phyloP scores from a whole-genome alignment of 305 asterid species.

The Fraxinus dipetala region DNA sequence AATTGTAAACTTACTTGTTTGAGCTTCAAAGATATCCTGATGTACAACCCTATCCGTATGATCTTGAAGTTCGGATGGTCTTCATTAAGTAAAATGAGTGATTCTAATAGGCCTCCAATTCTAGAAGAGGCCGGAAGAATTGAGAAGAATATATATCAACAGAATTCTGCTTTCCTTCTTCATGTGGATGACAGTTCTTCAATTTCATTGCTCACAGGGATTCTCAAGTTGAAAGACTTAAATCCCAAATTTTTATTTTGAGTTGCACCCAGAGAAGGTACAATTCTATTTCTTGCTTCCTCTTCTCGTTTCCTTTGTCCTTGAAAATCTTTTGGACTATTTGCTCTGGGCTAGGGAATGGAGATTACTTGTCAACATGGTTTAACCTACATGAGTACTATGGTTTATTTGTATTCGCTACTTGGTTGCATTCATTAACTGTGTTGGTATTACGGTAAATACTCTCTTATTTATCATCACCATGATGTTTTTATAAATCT shows the following conservation, averaged over 20 bases:
- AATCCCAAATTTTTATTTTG: conserved; percentile 65
- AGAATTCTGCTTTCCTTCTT: conserved; percentile 7
- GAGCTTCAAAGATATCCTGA: too few relatives aligned
- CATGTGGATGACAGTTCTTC: conserved; percentile 13
- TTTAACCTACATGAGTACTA: background rate
- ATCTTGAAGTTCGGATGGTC: too few relatives aligned
- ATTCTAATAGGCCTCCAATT: too few relatives aligned
- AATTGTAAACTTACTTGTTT: too few relatives aligned
- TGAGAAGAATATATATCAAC: too few relatives aligned
- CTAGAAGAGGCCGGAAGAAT: too few relatives aligned
- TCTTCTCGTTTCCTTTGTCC: background rate
- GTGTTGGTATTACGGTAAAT: background rate
- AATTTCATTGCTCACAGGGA: conserved; percentile 41
- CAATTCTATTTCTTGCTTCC: background rate
- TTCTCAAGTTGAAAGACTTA: conserved; percentile 74
- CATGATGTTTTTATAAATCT: background rate
- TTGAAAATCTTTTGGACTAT: background rate
- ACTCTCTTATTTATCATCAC: background rate
- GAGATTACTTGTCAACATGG: background rate
- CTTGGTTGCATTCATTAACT: background rate
- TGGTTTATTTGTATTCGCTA: background rate
- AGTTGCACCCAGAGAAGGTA: conserved; percentile 80
- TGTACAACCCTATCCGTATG: too few relatives aligned
- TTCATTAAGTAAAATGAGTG: too few relatives aligned
- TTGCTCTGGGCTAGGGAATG: background rate